A percentile compares a stretch with the other conserved stretches of the same genome.
Conservation (phyloP, 768 basidiomycete species). For the Pleurotus giganteus region DNA sequence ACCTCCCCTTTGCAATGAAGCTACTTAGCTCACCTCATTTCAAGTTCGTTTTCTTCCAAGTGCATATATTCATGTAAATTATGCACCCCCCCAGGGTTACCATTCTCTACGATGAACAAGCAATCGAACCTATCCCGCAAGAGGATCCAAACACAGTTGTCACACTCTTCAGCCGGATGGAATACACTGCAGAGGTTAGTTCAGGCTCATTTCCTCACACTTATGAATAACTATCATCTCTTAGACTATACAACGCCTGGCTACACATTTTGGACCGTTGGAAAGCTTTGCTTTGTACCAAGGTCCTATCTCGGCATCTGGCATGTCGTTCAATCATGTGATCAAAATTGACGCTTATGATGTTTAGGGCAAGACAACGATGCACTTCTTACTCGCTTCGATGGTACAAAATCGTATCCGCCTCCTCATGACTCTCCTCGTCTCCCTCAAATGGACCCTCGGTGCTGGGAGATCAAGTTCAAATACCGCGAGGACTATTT, state of each 20-base stretch:
- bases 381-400: background rate
- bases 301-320: conserved; percentile 11
- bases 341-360: background rate
- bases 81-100: conserved; percentile 33
- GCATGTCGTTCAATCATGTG: conserved; percentile 10
- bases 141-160: conserved; percentile 22
- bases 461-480: conserved; percentile 82
- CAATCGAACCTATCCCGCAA: conserved; percentile 37
- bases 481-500: conserved; percentile 73
- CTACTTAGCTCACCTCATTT: conserved; percentile 50
- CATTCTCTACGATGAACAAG: conserved; percentile 56
- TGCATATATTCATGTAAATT: conserved; percentile 20
- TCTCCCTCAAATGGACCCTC: conserved; percentile 50
- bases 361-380: background rate
- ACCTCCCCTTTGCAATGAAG: conserved; percentile 60
- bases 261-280: conserved; percentile 60
- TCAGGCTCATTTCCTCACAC: background rate
- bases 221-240: background rate
- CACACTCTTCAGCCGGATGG: conserved; percentile 55
- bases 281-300: conserved; percentile 49
- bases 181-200: conserved; percentile 58
- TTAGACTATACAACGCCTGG: conserved; percentile 53
- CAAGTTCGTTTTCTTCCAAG: conserved; percentile 36
- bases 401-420: conserved; percentile 29
- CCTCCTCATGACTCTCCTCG: conserved; percentile 59